A percentile compares a stretch with the other conserved stretches of the same genome.
These are phyloP conservation scores for Rosellinia necatrix DNA, from an alignment of 2,329 filamentous ascomycete genomes.

Conservation along the genomic window DNA sequence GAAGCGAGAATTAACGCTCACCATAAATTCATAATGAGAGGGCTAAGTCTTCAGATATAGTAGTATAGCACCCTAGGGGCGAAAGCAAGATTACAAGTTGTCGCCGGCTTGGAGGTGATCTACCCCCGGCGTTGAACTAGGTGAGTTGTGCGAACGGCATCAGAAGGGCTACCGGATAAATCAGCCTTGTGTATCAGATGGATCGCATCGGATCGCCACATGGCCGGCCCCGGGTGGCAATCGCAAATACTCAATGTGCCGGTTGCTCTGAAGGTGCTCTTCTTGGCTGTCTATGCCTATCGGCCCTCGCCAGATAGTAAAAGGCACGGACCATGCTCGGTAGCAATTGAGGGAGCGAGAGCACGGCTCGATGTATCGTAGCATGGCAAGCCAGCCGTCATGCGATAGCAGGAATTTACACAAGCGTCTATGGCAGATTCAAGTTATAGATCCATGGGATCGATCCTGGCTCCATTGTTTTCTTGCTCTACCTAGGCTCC, in stretches of 20 bases:
- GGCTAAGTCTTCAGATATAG: slow-evolving; percentile 24
- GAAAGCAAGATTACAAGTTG: slow-evolving; percentile 4
- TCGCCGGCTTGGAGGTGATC: slow-evolving; percentile 17
- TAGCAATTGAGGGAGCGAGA: not conserved
- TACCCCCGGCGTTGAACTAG: slow-evolving; percentile 12
- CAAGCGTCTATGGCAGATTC: not conserved
- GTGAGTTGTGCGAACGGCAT: slow-evolving; percentile 16
- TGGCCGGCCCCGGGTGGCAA: slow-evolving; percentile 9
- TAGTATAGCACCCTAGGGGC: slow-evolving; percentile 8
- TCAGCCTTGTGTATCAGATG: slow-evolving; percentile 29
- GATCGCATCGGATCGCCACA: slow-evolving; percentile 24
- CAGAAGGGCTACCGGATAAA: slow-evolving; percentile 24
- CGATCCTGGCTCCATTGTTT: not conserved
- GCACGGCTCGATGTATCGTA: not conserved
- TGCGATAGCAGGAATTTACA: not conserved
- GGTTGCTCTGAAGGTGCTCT: not conserved
- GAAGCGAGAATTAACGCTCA: slow-evolving; percentile 9
- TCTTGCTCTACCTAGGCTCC: slow-evolving; percentile 1
- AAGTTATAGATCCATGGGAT: not conserved
- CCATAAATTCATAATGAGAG: slow-evolving; percentile 10
- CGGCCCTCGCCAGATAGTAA: not conserved
- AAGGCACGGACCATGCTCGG: not conserved
- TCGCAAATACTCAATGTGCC: slow-evolving; percentile 1
- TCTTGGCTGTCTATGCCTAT: not conserved
- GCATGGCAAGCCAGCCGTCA: not conserved